These are phyloP conservation scores for Daldinia decipiens DNA, from an alignment of 495 filamentous ascomycete species.

Conservation along the genomic window DNA sequence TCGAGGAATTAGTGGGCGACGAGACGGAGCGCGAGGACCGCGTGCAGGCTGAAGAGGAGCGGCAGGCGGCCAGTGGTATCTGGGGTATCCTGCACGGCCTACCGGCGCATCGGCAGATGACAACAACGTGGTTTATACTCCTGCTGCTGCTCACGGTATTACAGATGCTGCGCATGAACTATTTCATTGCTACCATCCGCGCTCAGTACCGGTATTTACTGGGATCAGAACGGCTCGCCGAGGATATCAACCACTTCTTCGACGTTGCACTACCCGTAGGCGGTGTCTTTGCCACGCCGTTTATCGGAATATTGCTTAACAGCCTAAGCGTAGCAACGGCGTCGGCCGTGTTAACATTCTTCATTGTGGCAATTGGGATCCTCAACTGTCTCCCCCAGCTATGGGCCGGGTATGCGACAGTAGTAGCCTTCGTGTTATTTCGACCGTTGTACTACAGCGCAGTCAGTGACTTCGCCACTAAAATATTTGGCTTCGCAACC, in stretches of 20 bases:
- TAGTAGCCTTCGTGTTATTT: slow-evolving; percentile 47
- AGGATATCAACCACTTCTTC: slow-evolving; percentile 61
- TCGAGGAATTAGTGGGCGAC: slow-evolving; percentile 58
- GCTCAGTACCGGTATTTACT: slow-evolving; percentile 60
- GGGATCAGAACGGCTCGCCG: slow-evolving; percentile 49
- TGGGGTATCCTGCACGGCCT: slow-evolving; percentile 63
- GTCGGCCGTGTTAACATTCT: slow-evolving; percentile 53
- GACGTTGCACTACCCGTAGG: slow-evolving; percentile 61
- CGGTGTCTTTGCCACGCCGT: slow-evolving; percentile 60
- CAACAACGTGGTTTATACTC: slow-evolving; percentile 60
- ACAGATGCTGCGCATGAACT: slow-evolving; percentile 66
- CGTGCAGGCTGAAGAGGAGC: slow-evolving; percentile 63
- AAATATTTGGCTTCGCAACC: slow-evolving; percentile 66
- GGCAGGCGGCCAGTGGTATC: slow-evolving; percentile 60
- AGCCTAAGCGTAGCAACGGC: slow-evolving; percentile 59
- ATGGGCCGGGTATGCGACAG: slow-evolving; percentile 48
- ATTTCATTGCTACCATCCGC: slow-evolving; percentile 63
- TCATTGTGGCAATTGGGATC: slow-evolving; percentile 59
- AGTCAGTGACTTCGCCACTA: slow-evolving; percentile 66
- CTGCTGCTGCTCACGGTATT: slow-evolving; percentile 61
- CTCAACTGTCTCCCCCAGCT: slow-evolving; percentile 50
- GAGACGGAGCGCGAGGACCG: slow-evolving; percentile 56
- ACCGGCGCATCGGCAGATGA: slow-evolving; percentile 59
- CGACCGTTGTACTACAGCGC: slow-evolving; percentile 61
- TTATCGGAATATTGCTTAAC: slow-evolving; percentile 62